Evolutionary conservation across 345 rosid species (phyloP).

Genomic region (Luvunga scandens): DNA sequence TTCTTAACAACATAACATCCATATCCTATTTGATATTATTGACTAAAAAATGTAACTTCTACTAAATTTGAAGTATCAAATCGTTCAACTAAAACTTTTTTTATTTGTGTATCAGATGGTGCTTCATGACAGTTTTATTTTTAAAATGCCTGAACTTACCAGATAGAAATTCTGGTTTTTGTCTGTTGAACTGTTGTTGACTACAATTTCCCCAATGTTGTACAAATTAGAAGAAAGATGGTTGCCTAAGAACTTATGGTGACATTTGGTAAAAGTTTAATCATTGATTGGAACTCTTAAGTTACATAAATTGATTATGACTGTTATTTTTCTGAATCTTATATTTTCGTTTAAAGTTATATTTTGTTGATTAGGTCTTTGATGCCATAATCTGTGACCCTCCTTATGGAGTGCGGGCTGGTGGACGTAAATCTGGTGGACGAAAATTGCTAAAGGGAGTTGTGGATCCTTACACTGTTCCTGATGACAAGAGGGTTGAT

Average conservation of each 20-base stretch:
- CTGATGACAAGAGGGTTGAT: slow-evolving; percentile 86
- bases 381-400: slow-evolving; percentile 95
- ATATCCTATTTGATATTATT: too few relatives aligned
- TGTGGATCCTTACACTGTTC: slow-evolving; percentile 80
- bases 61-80: background rate
- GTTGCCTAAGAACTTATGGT: background rate
- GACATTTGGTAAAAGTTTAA: background rate
- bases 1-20: background rate
- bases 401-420: slow-evolving; percentile 95
- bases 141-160: background rate
- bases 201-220: background rate
- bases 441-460: slow-evolving; percentile 82
- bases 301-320: background rate
- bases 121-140: background rate
- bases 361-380: slow-evolving; percentile 47
- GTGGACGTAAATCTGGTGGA: slow-evolving; percentile 96
- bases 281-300: background rate
- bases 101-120: background rate
- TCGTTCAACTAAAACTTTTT: background rate
- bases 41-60: background rate
- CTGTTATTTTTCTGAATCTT: background rate
- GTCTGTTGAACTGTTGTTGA: background rate
- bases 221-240: background rate
- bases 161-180: background rate
- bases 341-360: background rate